These are phyloP conservation scores for Phyllosticta paracitricarpa DNA, from an alignment of 2,329 filamentous ascomycete genomes.

Conservation along the genomic window DNA sequence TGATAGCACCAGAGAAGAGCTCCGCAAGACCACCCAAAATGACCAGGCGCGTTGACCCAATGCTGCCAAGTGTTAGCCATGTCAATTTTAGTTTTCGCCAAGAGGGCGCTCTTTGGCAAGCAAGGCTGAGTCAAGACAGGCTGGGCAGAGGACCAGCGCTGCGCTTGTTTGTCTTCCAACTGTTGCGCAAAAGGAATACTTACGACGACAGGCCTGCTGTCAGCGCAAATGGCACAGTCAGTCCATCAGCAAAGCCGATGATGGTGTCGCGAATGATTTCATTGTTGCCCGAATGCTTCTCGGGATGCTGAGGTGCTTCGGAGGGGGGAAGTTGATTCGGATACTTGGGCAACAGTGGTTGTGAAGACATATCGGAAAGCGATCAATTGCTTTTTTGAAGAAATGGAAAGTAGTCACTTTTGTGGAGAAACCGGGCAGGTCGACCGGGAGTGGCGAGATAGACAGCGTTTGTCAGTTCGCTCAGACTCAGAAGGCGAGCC, in stretches of 20 bases:
- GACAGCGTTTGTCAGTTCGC: background rate
- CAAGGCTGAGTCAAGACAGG: background rate
- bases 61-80: slow-evolving; percentile 2
- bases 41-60: slow-evolving; percentile 22
- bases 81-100: background rate
- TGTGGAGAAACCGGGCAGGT: background rate
- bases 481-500: background rate
- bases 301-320: slow-evolving; percentile 5
- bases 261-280: slow-evolving; percentile 55
- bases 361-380: background rate
- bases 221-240: slow-evolving; percentile 71
- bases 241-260: slow-evolving; percentile 69
- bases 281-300: slow-evolving; percentile 21
- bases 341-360: background rate
- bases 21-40: slow-evolving; percentile 60
- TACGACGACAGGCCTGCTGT: slow-evolving; percentile 52
- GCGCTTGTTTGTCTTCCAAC: background rate
- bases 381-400: background rate
- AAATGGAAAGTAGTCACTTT: background rate
- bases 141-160: background rate
- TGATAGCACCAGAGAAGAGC: slow-evolving; percentile 65
- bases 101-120: background rate
- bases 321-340: slow-evolving; percentile 1
- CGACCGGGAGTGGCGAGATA: background rate
- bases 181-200: background rate